phyloP scores from a whole-genome alignment of 305 asterid species.

The Fraxinus floribunda region DNA sequence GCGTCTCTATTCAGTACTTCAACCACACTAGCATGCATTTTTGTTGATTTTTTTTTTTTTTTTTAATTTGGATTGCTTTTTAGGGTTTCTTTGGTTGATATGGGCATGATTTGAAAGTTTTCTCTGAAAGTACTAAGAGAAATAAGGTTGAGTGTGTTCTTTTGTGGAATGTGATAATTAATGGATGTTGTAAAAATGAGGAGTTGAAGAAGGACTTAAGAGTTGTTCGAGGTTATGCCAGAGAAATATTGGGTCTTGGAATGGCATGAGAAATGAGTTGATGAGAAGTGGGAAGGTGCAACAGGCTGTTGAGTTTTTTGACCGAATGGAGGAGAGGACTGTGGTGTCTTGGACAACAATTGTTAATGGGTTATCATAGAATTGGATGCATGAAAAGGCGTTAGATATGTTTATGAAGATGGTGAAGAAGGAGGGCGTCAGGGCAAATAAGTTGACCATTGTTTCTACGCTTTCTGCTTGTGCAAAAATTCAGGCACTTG shows the following conservation, averaged over 20 bases:
- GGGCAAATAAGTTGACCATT: conserved; percentile 38
- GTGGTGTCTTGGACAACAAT: conserved; percentile 51
- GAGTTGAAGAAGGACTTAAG: conserved; percentile 19
- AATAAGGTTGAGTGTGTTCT: conserved; percentile 35
- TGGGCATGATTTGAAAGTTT: conserved; percentile 35
- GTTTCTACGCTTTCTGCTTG: conserved; percentile 43
- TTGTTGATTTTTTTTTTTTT: too few species aligned
- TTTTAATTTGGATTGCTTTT: too few species aligned
- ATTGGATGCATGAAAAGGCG: conserved; percentile 40
- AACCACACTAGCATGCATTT: too few species aligned
- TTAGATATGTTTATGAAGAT: conserved; percentile 36
- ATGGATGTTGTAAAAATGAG: conserved; percentile 44
- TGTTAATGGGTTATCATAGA: conserved; percentile 36
- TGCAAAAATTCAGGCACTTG: conserved; percentile 41
- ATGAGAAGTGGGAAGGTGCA: conserved; percentile 37
- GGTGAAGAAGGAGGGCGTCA: conserved; percentile 35
- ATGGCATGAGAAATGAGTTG: conserved; percentile 41
- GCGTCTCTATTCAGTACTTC: too few species aligned
- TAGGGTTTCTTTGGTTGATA: conserved; percentile 42
- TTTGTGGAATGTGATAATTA: conserved; percentile 41
- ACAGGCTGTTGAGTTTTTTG: conserved; percentile 33
- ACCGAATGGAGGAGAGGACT: conserved; percentile 35
- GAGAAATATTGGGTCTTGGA: conserved; percentile 43
- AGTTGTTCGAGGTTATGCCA: conserved; percentile 43
- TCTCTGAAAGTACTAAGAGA: conserved; percentile 42